These are phyloP conservation scores for Ochetophila trinervis DNA, from an alignment of 306 rosid genomes.

Conservation along the genomic window DNA sequence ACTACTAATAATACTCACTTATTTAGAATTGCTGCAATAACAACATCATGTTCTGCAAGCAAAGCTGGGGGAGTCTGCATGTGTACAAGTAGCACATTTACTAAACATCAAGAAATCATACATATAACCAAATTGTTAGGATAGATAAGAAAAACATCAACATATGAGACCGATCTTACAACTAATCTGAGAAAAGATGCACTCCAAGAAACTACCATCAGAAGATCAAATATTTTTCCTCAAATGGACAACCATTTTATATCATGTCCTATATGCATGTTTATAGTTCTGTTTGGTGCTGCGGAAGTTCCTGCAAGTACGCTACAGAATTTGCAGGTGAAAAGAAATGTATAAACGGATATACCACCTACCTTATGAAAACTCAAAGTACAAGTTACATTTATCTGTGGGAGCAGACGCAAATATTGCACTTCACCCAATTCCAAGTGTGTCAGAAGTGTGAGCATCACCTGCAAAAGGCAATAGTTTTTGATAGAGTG, in stretches of 20 bases:
- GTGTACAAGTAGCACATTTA: conserved; percentile 2
- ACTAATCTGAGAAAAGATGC: background rate
- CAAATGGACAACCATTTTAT: background rate
- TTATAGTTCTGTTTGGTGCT: background rate
- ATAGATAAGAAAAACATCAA: conserved; percentile 2
- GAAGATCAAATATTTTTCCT: background rate
- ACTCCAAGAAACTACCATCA: background rate
- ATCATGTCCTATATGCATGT: conserved; percentile 3
- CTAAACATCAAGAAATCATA: conserved; percentile 16
- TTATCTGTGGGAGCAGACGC: conserved; percentile 67
- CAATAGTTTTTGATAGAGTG: conserved; percentile 20
- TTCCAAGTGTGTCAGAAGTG: conserved; percentile 89
- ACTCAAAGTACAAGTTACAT: conserved; percentile 66
- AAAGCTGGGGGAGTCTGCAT: conserved; percentile 66
- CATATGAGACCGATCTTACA: background rate
- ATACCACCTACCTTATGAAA: conserved; percentile 63
- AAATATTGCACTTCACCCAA: conserved; percentile 75
- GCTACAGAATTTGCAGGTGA: conserved; percentile 7
- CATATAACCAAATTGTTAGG: background rate
- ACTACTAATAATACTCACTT: conserved; percentile 44
- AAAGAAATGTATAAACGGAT: conserved; percentile 4
- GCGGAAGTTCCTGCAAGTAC: conserved; percentile 12
- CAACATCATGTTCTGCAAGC: conserved; percentile 64
- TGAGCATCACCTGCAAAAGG: conserved; percentile 76
- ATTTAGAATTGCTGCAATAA: conserved; percentile 66